Percentiles rank a stretch among this genome's conserved stretches.
Evolutionary conservation across 2,329 filamentous ascomycete genomes (phyloP).

Genomic region (Lojkania enalia): DNA sequence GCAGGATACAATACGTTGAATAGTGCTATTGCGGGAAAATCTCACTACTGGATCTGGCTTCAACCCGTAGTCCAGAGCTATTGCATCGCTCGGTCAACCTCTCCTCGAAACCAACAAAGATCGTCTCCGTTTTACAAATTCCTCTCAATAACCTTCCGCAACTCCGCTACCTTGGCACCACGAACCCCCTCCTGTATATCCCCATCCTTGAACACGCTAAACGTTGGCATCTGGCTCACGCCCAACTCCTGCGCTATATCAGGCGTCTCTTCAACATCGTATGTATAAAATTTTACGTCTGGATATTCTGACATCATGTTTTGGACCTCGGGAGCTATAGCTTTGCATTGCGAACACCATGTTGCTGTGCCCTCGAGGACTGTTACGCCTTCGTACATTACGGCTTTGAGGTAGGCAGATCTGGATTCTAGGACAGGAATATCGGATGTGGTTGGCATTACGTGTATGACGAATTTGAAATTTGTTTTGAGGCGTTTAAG

Average conservation of each 20-base stretch:
- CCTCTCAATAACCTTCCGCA: conserved; percentile 12
- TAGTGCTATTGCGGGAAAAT: too few relatives aligned
- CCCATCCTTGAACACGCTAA: conserved; percentile 35
- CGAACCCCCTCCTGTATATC: conserved; percentile 23
- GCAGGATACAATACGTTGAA: too few relatives aligned
- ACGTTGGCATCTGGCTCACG: conserved; percentile 31
- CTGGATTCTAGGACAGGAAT: conserved; percentile 30
- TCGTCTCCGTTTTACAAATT: too few relatives aligned
- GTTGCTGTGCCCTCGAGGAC: conserved; percentile 36
- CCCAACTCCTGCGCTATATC: conserved; percentile 38
- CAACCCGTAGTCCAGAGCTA: too few relatives aligned
- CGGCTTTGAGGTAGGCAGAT: conserved; percentile 33
- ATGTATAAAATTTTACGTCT: conserved; percentile 32
- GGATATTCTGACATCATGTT: conserved; percentile 30
- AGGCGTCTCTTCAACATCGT: conserved; percentile 35
- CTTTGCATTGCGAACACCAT: conserved; percentile 35
- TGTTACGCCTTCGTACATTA: conserved; percentile 35
- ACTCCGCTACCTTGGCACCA: conserved; percentile 8
- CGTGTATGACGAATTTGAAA: conserved; percentile 12
- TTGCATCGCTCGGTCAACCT: too few relatives aligned
- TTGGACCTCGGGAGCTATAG: conserved; percentile 31
- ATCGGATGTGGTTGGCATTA: conserved; percentile 8
- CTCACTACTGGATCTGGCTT: too few relatives aligned
- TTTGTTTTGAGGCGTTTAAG: too few relatives aligned
- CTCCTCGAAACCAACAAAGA: too few relatives aligned